These are phyloP conservation scores for Diaporthe nobilis DNA, from an alignment of 2,329 filamentous ascomycete genomes.

Conservation along the genomic window DNA sequence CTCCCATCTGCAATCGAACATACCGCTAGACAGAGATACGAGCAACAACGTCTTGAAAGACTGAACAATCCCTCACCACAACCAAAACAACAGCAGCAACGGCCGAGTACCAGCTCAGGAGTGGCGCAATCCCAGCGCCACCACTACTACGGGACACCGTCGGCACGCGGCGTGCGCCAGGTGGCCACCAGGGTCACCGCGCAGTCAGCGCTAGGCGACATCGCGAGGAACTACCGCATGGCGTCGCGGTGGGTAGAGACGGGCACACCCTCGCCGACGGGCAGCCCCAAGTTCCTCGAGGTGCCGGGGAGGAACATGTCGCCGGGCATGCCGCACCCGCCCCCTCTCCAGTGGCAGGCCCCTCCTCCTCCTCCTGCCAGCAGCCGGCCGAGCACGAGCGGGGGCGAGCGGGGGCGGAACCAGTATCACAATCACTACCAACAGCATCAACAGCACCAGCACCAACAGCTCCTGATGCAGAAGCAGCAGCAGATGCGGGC, in stretches of 20 bases:
- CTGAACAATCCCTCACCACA: neutral
- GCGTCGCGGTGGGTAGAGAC: constrained; percentile 38
- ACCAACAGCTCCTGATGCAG: constrained; percentile 14
- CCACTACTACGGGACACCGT: constrained; percentile 1
- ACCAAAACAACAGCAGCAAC: constrained; percentile 29
- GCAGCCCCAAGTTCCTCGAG: constrained; percentile 35
- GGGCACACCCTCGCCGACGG: neutral
- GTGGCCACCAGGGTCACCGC: neutral
- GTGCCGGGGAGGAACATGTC: constrained; percentile 21
- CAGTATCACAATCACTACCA: neutral
- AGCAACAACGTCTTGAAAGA: constrained; percentile 29
- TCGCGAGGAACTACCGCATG: constrained; percentile 33
- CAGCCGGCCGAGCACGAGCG: constrained; percentile 37
- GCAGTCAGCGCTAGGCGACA: constrained; percentile 27
- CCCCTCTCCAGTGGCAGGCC: constrained; percentile 25
- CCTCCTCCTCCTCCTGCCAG: neutral
- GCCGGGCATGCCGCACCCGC: constrained; percentile 17
- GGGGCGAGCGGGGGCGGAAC: constrained; percentile 31
- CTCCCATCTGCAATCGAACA: constrained; percentile 55
- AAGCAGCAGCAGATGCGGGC: constrained; percentile 27
- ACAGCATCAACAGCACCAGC: constrained; percentile 2
- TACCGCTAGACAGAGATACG: constrained; percentile 43
- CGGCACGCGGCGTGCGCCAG: constrained; percentile 20
- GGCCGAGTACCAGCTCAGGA: constrained; percentile 35
- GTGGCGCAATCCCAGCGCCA: constrained; percentile 25